Conservation (phyloP, 225 moss, liverwort and hornwort genomes). For the Pleurozium schreberi region DNA sequence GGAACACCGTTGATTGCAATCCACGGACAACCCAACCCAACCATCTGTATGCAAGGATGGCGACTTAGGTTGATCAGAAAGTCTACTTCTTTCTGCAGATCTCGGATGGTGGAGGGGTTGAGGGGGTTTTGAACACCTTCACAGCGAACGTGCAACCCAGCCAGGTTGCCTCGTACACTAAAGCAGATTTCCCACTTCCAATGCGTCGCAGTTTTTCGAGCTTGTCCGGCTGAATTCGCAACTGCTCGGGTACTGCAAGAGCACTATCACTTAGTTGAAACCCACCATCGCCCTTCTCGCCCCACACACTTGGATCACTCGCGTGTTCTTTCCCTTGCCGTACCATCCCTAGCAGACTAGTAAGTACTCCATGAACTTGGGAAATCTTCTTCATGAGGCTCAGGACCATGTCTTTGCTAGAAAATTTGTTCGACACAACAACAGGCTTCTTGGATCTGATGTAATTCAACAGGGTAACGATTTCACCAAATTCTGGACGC, state of each 20-base stretch:
- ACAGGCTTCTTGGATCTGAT: no score
- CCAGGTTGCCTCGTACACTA: neutral
- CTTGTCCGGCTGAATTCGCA: neutral
- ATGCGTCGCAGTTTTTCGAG: neutral
- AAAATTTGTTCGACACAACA: no score
- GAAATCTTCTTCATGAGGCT: no score
- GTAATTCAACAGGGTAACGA: no score
- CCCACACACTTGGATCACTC: neutral
- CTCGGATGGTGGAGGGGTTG: neutral
- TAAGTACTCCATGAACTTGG: no score
- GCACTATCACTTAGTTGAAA: neutral
- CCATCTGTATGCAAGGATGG: conserved; percentile 7
- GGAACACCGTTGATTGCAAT: neutral
- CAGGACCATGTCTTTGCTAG: no score
- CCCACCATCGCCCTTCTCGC: neutral
- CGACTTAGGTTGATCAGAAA: neutral
- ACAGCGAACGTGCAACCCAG: neutral
- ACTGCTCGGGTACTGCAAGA: neutral
- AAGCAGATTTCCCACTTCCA: neutral
- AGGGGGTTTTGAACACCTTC: neutral
- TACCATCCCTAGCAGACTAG: no score
- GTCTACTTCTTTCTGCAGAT: neutral
- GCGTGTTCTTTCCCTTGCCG: no score
- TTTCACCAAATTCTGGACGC: no score
- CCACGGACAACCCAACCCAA: conserved; percentile 1